Evolutionary conservation across 306 rosid genomes (phyloP).

Genomic region (Rubus idaeus): DNA sequence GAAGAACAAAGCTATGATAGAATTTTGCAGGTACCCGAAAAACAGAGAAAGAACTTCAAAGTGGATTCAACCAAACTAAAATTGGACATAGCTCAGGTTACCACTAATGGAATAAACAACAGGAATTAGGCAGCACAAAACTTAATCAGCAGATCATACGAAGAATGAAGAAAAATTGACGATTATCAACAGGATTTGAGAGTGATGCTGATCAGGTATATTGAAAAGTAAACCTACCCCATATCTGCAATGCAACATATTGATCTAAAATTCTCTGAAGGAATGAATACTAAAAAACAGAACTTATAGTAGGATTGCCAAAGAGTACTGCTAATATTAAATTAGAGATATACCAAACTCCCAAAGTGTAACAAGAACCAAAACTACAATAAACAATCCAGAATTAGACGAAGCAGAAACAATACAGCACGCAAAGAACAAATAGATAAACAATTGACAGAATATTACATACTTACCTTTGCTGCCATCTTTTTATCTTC

Average conservation of each 20-base stretch:
- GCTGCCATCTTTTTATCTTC: not conserved
- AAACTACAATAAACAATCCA: not conserved
- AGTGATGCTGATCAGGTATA: not conserved
- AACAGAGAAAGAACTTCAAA: not conserved
- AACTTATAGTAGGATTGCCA: not conserved
- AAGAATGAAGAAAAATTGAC: not conserved
- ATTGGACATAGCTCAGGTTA: not conserved
- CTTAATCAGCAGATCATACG: not conserved
- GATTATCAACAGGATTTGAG: not conserved
- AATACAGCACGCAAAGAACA: not conserved
- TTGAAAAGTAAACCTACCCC: not conserved
- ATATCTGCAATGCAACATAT: not conserved
- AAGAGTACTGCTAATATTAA: not conserved
- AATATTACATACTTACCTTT: not conserved
- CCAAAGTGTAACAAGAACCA: not conserved
- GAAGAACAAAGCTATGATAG: not conserved
- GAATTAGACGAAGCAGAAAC: not conserved
- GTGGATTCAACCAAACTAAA: not conserved
- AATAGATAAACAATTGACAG: not conserved
- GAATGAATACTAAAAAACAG: not conserved
- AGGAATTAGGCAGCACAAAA: not conserved
- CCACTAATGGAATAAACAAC: not conserved
- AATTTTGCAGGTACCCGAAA: not conserved
- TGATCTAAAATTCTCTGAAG: not conserved
- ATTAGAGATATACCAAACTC: no score